Percentiles rank a stretch among this genome's conserved stretches.
These are phyloP conservation scores for Ogataea angusta DNA, from an alignment of 805 yeast species.

Conservation along the genomic window DNA sequence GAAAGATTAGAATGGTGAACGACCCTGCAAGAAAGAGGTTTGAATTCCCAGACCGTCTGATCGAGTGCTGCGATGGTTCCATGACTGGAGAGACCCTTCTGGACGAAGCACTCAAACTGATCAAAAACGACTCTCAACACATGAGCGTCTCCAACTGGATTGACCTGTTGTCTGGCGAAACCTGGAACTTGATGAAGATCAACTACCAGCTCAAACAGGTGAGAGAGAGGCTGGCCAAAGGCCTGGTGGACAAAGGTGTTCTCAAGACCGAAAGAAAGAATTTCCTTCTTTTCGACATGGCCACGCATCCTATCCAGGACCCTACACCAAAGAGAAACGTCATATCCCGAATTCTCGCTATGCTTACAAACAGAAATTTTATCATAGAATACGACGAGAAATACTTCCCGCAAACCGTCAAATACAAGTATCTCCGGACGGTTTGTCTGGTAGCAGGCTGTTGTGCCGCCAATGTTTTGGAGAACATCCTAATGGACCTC, in stretches of 20 bases:
- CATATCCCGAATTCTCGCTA: constrained; percentile 63
- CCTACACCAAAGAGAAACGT: constrained; percentile 78
- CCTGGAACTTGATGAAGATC: constrained; percentile 95
- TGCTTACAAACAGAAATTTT: constrained; percentile 71
- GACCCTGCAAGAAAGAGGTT: constrained; percentile 90
- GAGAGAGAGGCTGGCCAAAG: constrained; percentile 93
- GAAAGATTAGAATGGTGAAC: constrained; percentile 81
- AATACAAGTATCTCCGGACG: constrained; percentile 71
- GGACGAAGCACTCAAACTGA: constrained; percentile 88
- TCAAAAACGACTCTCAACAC: constrained; percentile 78
- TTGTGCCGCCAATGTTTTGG: constrained; percentile 94
- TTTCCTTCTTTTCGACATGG: constrained; percentile 94
- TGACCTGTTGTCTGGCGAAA: constrained; percentile 89
- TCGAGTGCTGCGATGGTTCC: constrained; percentile 80
- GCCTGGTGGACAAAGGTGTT: constrained; percentile 94
- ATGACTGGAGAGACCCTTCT: constrained; percentile 93
- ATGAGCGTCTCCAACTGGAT: constrained; percentile 87
- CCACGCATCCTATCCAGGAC: constrained; percentile 95
- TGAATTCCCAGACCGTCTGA: constrained; percentile 80
- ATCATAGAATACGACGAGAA: constrained; percentile 50
- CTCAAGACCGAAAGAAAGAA: constrained; percentile 94
- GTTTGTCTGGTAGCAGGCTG: constrained; percentile 82
- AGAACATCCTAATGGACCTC: constrained; percentile 73
- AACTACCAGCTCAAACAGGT: constrained; percentile 96
- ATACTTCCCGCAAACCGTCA: constrained; percentile 66